Percentiles rank a stretch among this genome's conserved stretches.
Evolutionary conservation across 305 asterid species (phyloP).

Genomic region (Plantago coronopus): DNA sequence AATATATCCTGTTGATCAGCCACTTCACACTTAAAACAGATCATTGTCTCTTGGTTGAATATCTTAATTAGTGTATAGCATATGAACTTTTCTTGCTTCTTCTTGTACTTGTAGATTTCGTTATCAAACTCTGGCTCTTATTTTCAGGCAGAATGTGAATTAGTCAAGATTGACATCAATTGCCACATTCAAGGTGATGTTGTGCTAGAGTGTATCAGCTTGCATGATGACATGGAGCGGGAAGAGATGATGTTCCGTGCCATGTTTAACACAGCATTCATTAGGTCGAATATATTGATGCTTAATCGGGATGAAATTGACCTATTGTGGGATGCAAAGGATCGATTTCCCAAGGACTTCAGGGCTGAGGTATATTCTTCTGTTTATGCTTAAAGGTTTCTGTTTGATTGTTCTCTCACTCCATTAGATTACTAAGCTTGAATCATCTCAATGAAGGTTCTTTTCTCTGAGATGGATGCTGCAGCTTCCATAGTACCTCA

Average conservation of each 20-base stretch:
- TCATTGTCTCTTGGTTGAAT: not conserved
- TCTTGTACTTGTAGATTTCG: conserved; percentile 9
- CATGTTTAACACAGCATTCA: conserved; percentile 95
- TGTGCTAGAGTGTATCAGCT: conserved; percentile 82
- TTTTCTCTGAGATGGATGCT: conserved; percentile 91
- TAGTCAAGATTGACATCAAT: conserved; percentile 78
- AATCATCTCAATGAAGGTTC: conserved; percentile 56
- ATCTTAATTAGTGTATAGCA: conserved; percentile 9
- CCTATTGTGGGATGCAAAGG: conserved; percentile 78
- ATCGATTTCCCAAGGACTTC: conserved; percentile 77
- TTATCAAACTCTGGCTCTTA: conserved; percentile 21
- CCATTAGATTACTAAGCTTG: conserved; percentile 23
- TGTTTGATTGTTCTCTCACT: conserved; percentile 23
- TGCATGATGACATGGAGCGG: conserved; percentile 69
- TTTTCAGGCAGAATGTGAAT: conserved; percentile 79
- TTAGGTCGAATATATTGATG: conserved; percentile 86
- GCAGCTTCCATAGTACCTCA: conserved; percentile 53
- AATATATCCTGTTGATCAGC: too few species aligned
- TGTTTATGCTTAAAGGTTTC: conserved; percentile 13
- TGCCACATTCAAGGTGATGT: conserved; percentile 94
- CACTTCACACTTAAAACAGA: too few species aligned
- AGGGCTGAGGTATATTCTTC: conserved; percentile 74
- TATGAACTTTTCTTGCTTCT: conserved; percentile 7
- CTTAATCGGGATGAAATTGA: conserved; percentile 87
- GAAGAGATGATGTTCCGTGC: conserved; percentile 86